Conservation (phyloP, 2,329 filamentous ascomycete genomes). For the Xylariaceae sp. region DNA sequence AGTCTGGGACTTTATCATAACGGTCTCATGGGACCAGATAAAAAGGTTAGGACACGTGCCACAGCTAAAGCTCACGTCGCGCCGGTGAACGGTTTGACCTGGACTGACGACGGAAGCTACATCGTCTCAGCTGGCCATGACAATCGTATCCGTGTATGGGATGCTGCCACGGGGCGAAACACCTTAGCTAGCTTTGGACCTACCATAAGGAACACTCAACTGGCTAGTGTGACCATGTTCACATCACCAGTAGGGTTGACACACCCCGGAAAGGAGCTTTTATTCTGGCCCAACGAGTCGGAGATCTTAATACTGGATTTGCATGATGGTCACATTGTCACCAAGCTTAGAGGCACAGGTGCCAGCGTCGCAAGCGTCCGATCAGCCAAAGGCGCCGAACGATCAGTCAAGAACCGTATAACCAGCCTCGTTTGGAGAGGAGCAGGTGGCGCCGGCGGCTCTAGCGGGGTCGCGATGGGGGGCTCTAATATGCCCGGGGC, state of each 20-base stretch:
- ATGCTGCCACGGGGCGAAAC: conserved; percentile 75
- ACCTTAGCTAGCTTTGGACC: conserved; percentile 86
- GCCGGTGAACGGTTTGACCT: conserved; percentile 78
- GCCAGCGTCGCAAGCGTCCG: conserved; percentile 45
- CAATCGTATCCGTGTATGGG: conserved; percentile 80
- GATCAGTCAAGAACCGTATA: conserved; percentile 63
- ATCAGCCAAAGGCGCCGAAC: conserved; percentile 43
- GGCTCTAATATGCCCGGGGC: conserved; percentile 49
- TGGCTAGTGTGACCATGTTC: conserved; percentile 59
- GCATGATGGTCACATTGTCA: conserved; percentile 69
- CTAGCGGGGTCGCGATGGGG: conserved; percentile 58
- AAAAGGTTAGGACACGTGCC: conserved; percentile 34
- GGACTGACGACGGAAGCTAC: conserved; percentile 75
- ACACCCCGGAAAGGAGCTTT: conserved; percentile 54
- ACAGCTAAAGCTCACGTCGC: conserved; percentile 69
- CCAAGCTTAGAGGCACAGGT: conserved; percentile 64
- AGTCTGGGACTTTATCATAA: conserved; percentile 60
- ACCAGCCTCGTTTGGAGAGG: conserved; percentile 72
- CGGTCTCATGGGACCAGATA: conserved; percentile 33
- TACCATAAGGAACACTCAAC: conserved; percentile 67
- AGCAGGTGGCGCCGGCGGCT: conserved; percentile 54
- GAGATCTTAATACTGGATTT: conserved; percentile 79
- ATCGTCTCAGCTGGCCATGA: conserved; percentile 82
- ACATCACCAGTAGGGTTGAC: conserved; percentile 59
- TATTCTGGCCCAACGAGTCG: conserved; percentile 78